Conservation (phyloP, 306 rosid genomes). For the Fragaria ananassa region DNA sequence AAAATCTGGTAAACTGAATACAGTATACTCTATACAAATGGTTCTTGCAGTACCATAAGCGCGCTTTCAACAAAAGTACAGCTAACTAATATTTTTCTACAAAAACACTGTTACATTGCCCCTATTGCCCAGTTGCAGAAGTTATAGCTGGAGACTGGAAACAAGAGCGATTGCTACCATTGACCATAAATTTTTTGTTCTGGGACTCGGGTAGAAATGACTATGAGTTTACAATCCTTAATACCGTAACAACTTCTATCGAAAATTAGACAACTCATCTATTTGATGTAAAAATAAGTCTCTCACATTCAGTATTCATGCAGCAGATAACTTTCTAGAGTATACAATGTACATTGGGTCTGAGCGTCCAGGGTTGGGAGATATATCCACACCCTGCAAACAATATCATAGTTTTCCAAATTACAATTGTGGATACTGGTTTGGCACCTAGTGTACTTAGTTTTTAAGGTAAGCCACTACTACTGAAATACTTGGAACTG, state of each 20-base stretch:
- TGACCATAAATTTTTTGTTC: neutral
- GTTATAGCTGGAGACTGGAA: neutral
- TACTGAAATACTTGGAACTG: neutral
- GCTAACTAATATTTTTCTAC: neutral
- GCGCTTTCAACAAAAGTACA: neutral
- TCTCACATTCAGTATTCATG: neutral
- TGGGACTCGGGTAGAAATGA: neutral
- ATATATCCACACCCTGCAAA: slow-evolving; percentile 67
- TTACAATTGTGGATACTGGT: too few relatives aligned
- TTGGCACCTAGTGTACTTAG: too few relatives aligned
- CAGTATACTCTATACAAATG: neutral
- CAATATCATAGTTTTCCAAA: neutral
- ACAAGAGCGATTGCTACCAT: neutral
- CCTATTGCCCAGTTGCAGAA: neutral
- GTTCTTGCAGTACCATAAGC: neutral
- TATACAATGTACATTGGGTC: slow-evolving; percentile 73
- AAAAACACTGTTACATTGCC: neutral
- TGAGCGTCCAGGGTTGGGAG: slow-evolving; percentile 78
- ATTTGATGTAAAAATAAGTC: neutral
- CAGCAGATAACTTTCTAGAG: slow-evolving; percentile 47
- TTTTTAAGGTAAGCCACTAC: neutral
- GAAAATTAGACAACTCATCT: neutral
- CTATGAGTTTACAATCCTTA: neutral
- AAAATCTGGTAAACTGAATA: neutral
- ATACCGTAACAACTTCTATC: neutral